Evolutionary conservation across 495 filamentous ascomycete species (phyloP).

Genomic region (Alectoria sarmentosa): DNA sequence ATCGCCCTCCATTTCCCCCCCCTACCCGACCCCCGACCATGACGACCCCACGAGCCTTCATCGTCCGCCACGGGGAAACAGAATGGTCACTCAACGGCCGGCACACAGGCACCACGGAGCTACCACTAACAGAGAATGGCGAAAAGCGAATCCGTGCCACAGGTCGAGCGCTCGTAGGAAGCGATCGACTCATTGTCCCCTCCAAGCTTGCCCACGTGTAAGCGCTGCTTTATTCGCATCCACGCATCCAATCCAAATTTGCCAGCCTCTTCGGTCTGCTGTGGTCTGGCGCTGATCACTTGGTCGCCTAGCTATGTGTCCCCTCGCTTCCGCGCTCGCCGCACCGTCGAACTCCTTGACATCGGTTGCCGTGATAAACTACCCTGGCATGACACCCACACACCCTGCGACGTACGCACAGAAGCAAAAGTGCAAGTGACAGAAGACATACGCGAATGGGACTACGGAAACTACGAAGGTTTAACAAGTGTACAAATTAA

Average conservation of each 20-base stretch:
- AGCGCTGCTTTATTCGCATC: conserved; percentile 15
- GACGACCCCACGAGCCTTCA: conserved; percentile 76
- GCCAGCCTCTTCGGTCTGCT: neutral
- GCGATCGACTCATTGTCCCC: conserved; percentile 81
- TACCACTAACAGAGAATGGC: conserved; percentile 78
- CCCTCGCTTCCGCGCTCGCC: conserved; percentile 75
- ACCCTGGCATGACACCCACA: conserved; percentile 47
- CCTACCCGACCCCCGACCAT: conserved; percentile 30
- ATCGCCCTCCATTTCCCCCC: neutral
- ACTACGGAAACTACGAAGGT: conserved; percentile 94
- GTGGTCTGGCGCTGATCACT: neutral
- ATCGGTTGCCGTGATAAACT: conserved; percentile 47
- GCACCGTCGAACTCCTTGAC: conserved; percentile 76
- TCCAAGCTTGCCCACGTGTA: conserved; percentile 70
- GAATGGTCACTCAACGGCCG: conserved; percentile 94
- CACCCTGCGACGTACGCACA: conserved; percentile 38
- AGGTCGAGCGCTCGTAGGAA: conserved; percentile 72
- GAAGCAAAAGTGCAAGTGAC: conserved; percentile 58
- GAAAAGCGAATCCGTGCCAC: conserved; percentile 79
- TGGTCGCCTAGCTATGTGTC: conserved; percentile 63
- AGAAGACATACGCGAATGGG: conserved; percentile 83
- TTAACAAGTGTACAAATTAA: conserved; percentile 69
- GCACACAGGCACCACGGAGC: conserved; percentile 82
- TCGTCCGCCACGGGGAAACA: conserved; percentile 91
- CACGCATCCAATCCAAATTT: neutral